Percentiles rank a stretch among this genome's conserved stretches.
These are phyloP conservation scores for Tremellales sp. DNA, from an alignment of 1,284 basidiomycete species.

Conservation along the genomic window DNA sequence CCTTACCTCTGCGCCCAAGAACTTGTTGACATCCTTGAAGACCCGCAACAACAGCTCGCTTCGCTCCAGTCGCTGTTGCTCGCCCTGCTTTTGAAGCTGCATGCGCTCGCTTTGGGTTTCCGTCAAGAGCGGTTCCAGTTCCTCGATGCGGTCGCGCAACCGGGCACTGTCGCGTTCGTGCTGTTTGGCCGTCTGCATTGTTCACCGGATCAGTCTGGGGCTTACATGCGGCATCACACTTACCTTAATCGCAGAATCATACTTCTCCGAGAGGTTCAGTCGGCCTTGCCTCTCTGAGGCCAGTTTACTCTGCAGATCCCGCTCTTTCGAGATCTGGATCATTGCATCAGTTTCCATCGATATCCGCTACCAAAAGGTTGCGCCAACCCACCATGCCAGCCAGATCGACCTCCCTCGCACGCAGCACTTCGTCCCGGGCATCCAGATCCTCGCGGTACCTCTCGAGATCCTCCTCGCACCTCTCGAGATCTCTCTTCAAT, in stretches of 20 bases:
- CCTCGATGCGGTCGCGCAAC: slow-evolving; percentile 60
- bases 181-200: slow-evolving; percentile 53
- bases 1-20: slow-evolving; percentile 80
- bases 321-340: slow-evolving; percentile 65
- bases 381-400: slow-evolving; percentile 58
- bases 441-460: slow-evolving; percentile 69
- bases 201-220: neutral
- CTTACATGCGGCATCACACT: slow-evolving; percentile 12
- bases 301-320: slow-evolving; percentile 70
- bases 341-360: neutral
- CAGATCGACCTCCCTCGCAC: slow-evolving; percentile 65
- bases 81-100: slow-evolving; percentile 70
- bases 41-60: slow-evolving; percentile 87
- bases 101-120: slow-evolving; percentile 76
- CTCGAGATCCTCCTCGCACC: slow-evolving; percentile 73
- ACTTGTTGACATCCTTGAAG: slow-evolving; percentile 92
- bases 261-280: slow-evolving; percentile 76
- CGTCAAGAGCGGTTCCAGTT: slow-evolving; percentile 74
- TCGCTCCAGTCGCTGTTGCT: slow-evolving; percentile 86
- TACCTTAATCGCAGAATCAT: slow-evolving; percentile 63
- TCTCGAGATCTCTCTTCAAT: slow-evolving; percentile 75
- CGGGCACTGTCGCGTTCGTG: slow-evolving; percentile 62
- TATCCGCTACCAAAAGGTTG: neutral
- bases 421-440: slow-evolving; percentile 60
- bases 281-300: slow-evolving; percentile 78